phyloP scores from a whole-genome alignment of 805 yeast genomes.

The Metschnikowia drakensbergensis region DNA sequence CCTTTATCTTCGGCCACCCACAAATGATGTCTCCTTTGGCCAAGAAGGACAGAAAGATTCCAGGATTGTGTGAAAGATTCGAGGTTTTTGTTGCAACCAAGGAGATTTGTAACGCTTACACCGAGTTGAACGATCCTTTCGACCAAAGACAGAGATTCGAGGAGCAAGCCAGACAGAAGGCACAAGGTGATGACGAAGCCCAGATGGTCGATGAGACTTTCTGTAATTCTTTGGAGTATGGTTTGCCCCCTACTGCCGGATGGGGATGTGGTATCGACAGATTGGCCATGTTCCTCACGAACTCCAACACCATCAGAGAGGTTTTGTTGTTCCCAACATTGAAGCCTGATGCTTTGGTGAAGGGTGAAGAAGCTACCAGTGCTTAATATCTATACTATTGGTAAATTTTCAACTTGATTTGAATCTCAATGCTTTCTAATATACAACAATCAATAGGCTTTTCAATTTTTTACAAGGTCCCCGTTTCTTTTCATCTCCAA shows the following conservation, averaged over 20 bases:
- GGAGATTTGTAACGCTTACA: conserved; percentile 97
- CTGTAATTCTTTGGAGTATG: conserved; percentile 97
- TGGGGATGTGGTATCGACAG: conserved; percentile 99
- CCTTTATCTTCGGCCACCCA: conserved; percentile 97
- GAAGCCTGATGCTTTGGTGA: conserved; percentile 72
- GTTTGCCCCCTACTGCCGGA: conserved; percentile 99
- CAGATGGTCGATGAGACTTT: conserved; percentile 94
- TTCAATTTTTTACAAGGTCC: conserved; percentile 21
- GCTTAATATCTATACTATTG: conserved; percentile 6
- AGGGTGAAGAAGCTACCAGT: conserved; percentile 30
- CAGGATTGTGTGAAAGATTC: conserved; percentile 96
- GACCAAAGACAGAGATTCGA: conserved; percentile 97
- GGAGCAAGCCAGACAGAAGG: conserved; percentile 98
- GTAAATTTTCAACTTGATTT: not conserved
- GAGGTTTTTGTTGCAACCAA: conserved; percentile 98
- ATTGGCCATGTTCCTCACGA: conserved; percentile 95
- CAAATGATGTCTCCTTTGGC: conserved; percentile 99
- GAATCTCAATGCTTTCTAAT: not conserved
- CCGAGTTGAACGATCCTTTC: conserved; percentile 98
- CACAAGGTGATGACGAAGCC: conserved; percentile 98
- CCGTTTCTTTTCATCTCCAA: conserved; percentile 83
- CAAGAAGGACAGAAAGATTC: conserved; percentile 85
- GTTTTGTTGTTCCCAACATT: conserved; percentile 97
- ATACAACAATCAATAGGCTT: not conserved
- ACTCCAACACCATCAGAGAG: conserved; percentile 95